Conservation (phyloP, 2,329 filamentous ascomycete species). For the Peltaster fructicola region DNA sequence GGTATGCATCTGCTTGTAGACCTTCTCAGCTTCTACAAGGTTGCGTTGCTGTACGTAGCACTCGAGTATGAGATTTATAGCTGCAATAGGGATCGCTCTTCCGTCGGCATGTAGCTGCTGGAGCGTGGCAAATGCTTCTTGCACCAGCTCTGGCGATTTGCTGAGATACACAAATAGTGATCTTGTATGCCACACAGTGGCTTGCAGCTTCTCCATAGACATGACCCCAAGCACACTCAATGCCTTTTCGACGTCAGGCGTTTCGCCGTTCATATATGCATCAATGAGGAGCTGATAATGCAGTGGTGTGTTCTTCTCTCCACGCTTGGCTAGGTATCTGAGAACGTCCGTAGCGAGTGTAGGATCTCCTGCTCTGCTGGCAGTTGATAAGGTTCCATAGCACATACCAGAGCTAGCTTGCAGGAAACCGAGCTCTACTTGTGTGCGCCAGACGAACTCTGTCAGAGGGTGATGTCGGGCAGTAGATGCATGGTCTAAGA, state of each 20-base stretch:
- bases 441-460: slow-evolving; percentile 51
- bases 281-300: slow-evolving; percentile 71
- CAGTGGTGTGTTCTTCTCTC: slow-evolving; percentile 39
- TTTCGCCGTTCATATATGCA: slow-evolving; percentile 40
- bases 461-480: slow-evolving; percentile 43
- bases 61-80: slow-evolving; percentile 36
- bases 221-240: slow-evolving; percentile 59
- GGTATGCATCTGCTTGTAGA: slow-evolving; percentile 43
- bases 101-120: slow-evolving; percentile 34
- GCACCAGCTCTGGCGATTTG: slow-evolving; percentile 27
- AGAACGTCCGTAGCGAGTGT: slow-evolving; percentile 55
- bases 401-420: slow-evolving; percentile 48
- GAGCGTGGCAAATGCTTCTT: slow-evolving; percentile 39
- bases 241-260: slow-evolving; percentile 42
- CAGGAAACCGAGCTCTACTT: slow-evolving; percentile 41
- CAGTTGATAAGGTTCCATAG: slow-evolving; percentile 52
- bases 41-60: slow-evolving; percentile 27
- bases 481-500: slow-evolving; percentile 59
- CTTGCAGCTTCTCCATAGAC: slow-evolving; percentile 41
- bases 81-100: slow-evolving; percentile 33
- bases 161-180: slow-evolving; percentile 42
- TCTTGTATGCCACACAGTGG: slow-evolving; percentile 43
- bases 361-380: slow-evolving; percentile 49
- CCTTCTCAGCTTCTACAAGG: slow-evolving; percentile 35
- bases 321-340: slow-evolving; percentile 41